phyloP scores from a whole-genome alignment of 2,329 filamentous ascomycete species.

The Monosporascus cannonballus region DNA sequence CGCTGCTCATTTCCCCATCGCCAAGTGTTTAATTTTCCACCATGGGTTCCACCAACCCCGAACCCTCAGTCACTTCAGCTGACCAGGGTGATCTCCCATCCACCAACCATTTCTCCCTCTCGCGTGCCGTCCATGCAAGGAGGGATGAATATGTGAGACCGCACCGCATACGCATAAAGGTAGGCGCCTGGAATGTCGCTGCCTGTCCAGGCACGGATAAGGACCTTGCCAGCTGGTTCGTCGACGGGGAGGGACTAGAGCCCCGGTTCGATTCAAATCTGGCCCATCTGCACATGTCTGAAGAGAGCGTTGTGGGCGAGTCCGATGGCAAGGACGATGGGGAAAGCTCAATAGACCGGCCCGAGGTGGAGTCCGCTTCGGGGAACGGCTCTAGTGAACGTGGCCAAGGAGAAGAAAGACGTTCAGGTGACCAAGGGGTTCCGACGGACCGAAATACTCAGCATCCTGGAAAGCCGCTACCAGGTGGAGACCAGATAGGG shows the following conservation, averaged over 20 bases:
- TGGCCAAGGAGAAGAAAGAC: constrained; percentile 23
- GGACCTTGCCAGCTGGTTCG: constrained; percentile 85
- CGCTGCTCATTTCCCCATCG: neutral
- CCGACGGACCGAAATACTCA: constrained; percentile 35
- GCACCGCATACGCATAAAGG: constrained; percentile 73
- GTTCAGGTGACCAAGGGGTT: neutral
- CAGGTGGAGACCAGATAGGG: constrained; percentile 65
- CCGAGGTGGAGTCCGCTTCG: neutral
- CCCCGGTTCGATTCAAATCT: constrained; percentile 56
- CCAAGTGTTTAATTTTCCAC: neutral
- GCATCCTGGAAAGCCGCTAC: constrained; percentile 37
- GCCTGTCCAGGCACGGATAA: constrained; percentile 78
- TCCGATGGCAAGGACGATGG: constrained; percentile 5
- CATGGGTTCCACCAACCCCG: constrained; percentile 21
- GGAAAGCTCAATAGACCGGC: constrained; percentile 3
- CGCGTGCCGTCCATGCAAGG: constrained; percentile 62
- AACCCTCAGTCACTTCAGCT: constrained; percentile 26
- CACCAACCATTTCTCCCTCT: constrained; percentile 51
- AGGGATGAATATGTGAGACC: constrained; percentile 72
- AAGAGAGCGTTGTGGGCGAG: constrained; percentile 30
- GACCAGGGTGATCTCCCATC: constrained; percentile 39
- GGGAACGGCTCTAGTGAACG: constrained; percentile 5
- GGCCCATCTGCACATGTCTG: constrained; percentile 44
- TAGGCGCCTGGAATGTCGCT: constrained; percentile 95
- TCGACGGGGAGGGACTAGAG: constrained; percentile 66